Evolutionary conservation across 768 basidiomycete genomes (phyloP).

Genomic region (Lentinus tigrinus): DNA sequence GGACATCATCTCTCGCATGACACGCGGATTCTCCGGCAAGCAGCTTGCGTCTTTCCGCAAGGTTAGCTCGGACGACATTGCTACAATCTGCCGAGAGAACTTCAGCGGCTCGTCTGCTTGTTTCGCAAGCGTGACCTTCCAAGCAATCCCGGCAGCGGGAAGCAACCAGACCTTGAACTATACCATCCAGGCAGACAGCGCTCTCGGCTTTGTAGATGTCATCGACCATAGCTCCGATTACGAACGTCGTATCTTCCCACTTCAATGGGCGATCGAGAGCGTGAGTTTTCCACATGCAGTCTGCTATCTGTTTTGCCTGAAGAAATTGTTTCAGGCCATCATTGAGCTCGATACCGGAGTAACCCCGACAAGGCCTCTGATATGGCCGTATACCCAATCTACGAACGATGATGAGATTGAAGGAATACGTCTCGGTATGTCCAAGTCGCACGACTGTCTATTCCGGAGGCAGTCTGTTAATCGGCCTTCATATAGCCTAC

Average conservation of each 20-base stretch:
- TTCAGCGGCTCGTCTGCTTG: slow-evolving; percentile 69
- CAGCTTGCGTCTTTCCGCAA: slow-evolving; percentile 52
- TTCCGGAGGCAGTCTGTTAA: background rate
- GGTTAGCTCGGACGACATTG: slow-evolving; percentile 47
- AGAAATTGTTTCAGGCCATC: slow-evolving; percentile 50
- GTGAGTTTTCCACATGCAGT: slow-evolving; percentile 35
- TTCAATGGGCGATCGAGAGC: slow-evolving; percentile 77
- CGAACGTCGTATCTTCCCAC: slow-evolving; percentile 62
- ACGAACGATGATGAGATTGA: slow-evolving; percentile 62
- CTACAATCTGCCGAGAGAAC: slow-evolving; percentile 64
- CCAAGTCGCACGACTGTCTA: background rate
- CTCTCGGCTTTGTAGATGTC: slow-evolving; percentile 63
- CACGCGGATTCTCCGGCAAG: slow-evolving; percentile 43
- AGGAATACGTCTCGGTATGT: slow-evolving; percentile 53
- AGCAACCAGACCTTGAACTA: slow-evolving; percentile 47
- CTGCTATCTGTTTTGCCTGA: background rate
- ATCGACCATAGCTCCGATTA: slow-evolving; percentile 63
- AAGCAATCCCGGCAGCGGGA: slow-evolving; percentile 44
- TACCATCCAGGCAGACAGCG: slow-evolving; percentile 66
- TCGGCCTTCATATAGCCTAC: slow-evolving; percentile 42
- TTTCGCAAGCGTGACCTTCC: slow-evolving; percentile 64
- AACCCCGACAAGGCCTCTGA: slow-evolving; percentile 52
- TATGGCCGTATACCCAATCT: slow-evolving; percentile 70
- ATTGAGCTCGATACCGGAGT: slow-evolving; percentile 65
- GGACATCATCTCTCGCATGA: slow-evolving; percentile 60